Base-by-base conservation (phyloP, 2,329 filamentous ascomycete species). In the Talaromyces rugulosus region DNA sequence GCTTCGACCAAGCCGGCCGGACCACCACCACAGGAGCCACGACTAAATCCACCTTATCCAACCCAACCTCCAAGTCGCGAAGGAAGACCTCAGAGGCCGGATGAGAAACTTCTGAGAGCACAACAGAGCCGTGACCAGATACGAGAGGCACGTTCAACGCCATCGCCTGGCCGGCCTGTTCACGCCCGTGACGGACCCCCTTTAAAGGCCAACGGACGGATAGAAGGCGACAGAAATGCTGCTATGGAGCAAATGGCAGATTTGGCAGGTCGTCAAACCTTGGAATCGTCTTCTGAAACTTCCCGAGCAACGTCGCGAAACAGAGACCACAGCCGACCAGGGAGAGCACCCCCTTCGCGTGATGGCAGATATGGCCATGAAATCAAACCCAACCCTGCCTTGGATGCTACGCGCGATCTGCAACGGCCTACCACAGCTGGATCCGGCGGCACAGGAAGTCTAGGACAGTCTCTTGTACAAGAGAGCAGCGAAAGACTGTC, bases 121-220 rank as follows among this genome's bases (percentile, higher is more conserved):
- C 72, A 77, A 61, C 44, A 6, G 44, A 79, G 76, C 61, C 74
- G 77, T 8, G 78, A 80, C 44, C 76, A 75, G 31, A 70, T 77
- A 63, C 50, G 50, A 31, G 50, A 53, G 7, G 70, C 68, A 18
- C 73, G 74, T 50, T 70, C 76, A 18, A 72, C 74, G 14, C 75
- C 75, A 44, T 59, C 61, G 23, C 52, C 61, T 31, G 44, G 56
- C 44, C 30, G 56, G 34, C 57, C 61, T 40, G 31, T 33, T n/a
- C 57, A 51, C 11, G n/a, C 18, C 18, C 61, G 60, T 36, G 60
- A 62, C 31, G 60, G 40, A 1, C 42, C 42, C 50, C 40, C 51
- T 51, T 28, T 51, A 53, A 51, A 33, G 18, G 23, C 42, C 27
- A 59, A 62, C 54, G 56, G 53, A 23, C 60, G 55, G n/a, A 40